phyloP scores from a whole-genome alignment of 208 protist genomes.

The Leptomonas seymouri region DNA sequence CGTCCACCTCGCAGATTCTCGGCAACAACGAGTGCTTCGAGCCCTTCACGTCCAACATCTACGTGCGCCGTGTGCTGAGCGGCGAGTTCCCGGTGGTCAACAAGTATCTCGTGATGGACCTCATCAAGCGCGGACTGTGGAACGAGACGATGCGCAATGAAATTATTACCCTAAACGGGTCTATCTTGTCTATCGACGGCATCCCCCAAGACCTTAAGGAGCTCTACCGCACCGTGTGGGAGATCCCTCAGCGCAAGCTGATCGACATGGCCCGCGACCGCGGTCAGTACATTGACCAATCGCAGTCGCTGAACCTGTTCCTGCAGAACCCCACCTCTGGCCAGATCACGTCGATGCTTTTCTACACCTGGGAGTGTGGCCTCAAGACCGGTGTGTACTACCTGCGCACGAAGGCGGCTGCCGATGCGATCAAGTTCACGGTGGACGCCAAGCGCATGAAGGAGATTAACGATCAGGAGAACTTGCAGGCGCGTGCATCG shows the following conservation, averaged over 20 bases:
- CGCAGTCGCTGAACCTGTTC: conserved; percentile 99
- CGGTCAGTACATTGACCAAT: conserved; percentile 99
- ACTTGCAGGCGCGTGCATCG: conserved; percentile 10
- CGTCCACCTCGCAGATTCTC: conserved; percentile 99
- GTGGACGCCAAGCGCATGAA: conserved; percentile 93
- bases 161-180: conserved; percentile 97
- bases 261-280: conserved; percentile 99
- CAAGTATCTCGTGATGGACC: conserved; percentile 97
- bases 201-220: conserved; percentile 97
- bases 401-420: conserved; percentile 96
- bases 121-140: conserved; percentile 96
- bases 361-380: conserved; percentile 98
- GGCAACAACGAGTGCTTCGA: conserved; percentile 99
- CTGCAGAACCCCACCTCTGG: conserved; percentile 94
- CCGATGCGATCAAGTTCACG: conserved; percentile 99
- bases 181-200: conserved; percentile 91
- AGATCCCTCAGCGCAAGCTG: conserved; percentile 97
- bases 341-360: conserved; percentile 99
- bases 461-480: conserved; percentile 54
- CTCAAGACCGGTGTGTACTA: conserved; percentile 99
- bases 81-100: conserved; percentile 99
- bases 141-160: conserved; percentile 94
- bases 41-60: conserved; percentile 99
- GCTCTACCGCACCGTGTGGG: conserved; percentile 99
- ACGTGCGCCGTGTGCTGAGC: conserved; percentile 97